Conservation (phyloP, 495 filamentous ascomycete genomes). For the Chaetomidium leptoderma region DNA sequence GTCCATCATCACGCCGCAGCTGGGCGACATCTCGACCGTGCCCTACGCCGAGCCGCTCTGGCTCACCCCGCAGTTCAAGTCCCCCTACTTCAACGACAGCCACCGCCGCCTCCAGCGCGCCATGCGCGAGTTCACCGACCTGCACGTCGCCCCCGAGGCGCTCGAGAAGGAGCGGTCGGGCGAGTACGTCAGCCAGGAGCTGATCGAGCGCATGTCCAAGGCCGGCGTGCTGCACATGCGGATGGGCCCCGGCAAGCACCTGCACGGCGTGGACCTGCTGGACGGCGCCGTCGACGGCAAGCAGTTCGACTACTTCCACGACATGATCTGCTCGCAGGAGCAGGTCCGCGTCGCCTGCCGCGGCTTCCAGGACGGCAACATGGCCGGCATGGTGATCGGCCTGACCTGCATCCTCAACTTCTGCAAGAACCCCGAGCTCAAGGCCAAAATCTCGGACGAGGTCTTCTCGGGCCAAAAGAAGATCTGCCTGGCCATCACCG, state of each 20-base stretch:
- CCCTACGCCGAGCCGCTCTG: conserved; percentile 81
- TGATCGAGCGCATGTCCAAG: conserved; percentile 73
- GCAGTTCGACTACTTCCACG: conserved; percentile 87
- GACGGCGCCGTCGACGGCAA: conserved; percentile 68
- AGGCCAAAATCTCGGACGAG: conserved; percentile 63
- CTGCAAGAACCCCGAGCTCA: conserved; percentile 61
- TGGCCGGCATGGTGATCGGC: conserved; percentile 79
- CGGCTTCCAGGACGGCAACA: conserved; percentile 59
- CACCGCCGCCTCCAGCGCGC: conserved; percentile 68
- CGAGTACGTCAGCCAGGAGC: conserved; percentile 66
- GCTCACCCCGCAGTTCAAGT: conserved; percentile 74
- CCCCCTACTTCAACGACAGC: conserved; percentile 75
- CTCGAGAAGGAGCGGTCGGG: conserved; percentile 73
- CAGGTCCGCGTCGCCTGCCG: conserved; percentile 62
- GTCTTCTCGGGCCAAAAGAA: conserved; percentile 79
- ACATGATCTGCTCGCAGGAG: conserved; percentile 73
- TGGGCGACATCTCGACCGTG: conserved; percentile 67
- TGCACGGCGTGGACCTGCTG: conserved; percentile 64
- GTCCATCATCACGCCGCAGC: conserved; percentile 64
- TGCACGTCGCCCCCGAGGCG: conserved; percentile 67
- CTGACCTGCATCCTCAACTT: conserved; percentile 79
- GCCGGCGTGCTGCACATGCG: conserved; percentile 76
- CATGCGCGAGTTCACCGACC: conserved; percentile 69
- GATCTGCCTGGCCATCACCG: conserved; percentile 82
- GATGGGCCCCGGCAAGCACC: conserved; percentile 76